These are phyloP conservation scores for Neonothopanus nambi DNA, from an alignment of 1,284 basidiomycete species.

Conservation along the genomic window DNA sequence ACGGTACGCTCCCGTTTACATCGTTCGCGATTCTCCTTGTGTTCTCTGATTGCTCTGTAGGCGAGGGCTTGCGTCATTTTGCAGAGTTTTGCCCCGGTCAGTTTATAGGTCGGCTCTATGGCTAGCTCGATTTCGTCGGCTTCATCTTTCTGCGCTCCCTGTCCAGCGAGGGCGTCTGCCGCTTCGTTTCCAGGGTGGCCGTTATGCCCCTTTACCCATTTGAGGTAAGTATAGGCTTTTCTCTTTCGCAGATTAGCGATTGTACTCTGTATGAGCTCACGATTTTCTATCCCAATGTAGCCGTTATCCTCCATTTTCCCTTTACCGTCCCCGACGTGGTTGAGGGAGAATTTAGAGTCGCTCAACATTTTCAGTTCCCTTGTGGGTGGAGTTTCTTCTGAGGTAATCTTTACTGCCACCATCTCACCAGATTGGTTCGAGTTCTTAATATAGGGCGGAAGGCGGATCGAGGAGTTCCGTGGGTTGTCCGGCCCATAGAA, in stretches of 20 bases:
- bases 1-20: too few species aligned
- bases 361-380: not conserved
- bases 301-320: constrained; percentile 19
- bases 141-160: not conserved
- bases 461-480: not conserved
- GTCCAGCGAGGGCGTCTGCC: constrained; percentile 15
- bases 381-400: not conserved
- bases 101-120: not conserved
- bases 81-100: constrained; percentile 16
- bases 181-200: constrained; percentile 19
- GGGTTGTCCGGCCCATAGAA: not conserved
- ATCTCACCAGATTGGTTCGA: constrained; percentile 4
- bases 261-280: constrained; percentile 4
- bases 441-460: not conserved
- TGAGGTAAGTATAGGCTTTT: constrained; percentile 17
- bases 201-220: constrained; percentile 20
- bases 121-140: not conserved
- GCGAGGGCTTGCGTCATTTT: constrained; percentile 15
- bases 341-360: constrained; percentile 16
- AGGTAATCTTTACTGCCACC: not conserved
- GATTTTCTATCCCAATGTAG: constrained; percentile 14
- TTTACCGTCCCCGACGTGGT: constrained; percentile 15
- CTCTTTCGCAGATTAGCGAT: constrained; percentile 4
- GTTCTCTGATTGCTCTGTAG: constrained; percentile 11
- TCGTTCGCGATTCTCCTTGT: not conserved